Percentiles rank a stretch among this genome's conserved stretches.
Conservation (phyloP, 768 basidiomycete species). For the Mycena maculata region DNA sequence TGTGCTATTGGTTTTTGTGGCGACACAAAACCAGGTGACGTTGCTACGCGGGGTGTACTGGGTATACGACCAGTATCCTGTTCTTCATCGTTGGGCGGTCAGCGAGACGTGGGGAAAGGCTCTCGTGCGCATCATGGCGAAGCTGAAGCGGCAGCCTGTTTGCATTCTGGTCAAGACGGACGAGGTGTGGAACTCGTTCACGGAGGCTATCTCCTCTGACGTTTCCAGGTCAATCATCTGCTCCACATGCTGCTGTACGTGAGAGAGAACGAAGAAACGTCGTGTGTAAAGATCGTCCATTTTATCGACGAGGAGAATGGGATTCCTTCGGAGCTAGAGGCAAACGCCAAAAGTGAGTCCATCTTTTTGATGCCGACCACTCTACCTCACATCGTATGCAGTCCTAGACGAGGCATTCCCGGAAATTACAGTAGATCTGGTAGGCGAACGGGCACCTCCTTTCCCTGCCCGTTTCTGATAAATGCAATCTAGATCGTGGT, state of each 20-base stretch:
- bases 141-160: conserved; percentile 63
- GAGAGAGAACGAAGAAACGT: conserved; percentile 74
- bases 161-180: conserved; percentile 73
- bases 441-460: conserved; percentile 39
- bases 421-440: conserved; percentile 71
- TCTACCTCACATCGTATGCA: conserved; percentile 6
- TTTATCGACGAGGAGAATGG: conserved; percentile 62
- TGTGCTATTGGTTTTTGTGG: conserved; percentile 59
- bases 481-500: conserved; percentile 55
- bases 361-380: neutral
- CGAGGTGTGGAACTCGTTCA: conserved; percentile 45
- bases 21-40: conserved; percentile 65
- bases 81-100: conserved; percentile 52
- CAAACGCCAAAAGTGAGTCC: conserved; percentile 71
- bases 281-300: conserved; percentile 75
- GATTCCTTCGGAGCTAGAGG: conserved; percentile 77
- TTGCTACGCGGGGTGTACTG: conserved; percentile 68
- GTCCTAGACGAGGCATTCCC: conserved; percentile 65
- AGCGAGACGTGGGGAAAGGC: conserved; percentile 56
- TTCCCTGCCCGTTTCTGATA: neutral
- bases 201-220: too few species aligned
- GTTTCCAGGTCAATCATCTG: conserved; percentile 68
- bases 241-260: conserved; percentile 78
- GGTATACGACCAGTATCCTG: conserved; percentile 70
- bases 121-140: conserved; percentile 58